These are phyloP conservation scores for Nissolia schottii DNA, from an alignment of 306 rosid genomes.

Conservation along the genomic window DNA sequence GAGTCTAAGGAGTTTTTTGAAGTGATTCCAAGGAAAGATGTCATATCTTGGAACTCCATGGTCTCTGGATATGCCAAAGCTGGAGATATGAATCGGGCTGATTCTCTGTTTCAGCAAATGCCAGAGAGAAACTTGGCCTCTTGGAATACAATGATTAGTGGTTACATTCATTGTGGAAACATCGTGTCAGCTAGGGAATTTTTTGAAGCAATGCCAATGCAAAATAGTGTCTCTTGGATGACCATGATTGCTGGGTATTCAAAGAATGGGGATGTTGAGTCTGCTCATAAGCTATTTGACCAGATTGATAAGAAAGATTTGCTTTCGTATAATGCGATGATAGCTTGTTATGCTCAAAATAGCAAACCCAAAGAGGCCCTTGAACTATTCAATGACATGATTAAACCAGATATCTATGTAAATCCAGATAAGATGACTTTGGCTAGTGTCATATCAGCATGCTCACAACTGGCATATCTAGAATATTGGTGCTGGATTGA, in stretches of 20 bases:
- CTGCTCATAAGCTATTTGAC: constrained; percentile 52
- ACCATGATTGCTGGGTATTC: constrained; percentile 70
- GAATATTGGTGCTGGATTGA: constrained; percentile 47
- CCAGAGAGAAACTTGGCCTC: constrained; percentile 58
- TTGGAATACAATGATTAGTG: constrained; percentile 71
- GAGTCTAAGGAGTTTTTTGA: constrained; percentile 47
- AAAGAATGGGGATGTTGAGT: constrained; percentile 50
- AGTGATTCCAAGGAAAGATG: constrained; percentile 57
- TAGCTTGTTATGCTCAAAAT: constrained; percentile 77
- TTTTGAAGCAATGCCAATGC: constrained; percentile 53
- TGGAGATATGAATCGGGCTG: constrained; percentile 53
- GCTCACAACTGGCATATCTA: constrained; percentile 62
- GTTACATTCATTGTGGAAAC: constrained; percentile 45
- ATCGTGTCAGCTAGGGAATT: constrained; percentile 41
- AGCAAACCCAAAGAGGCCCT: constrained; percentile 62
- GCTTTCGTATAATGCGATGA: constrained; percentile 52
- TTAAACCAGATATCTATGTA: constrained; percentile 30
- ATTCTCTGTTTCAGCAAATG: constrained; percentile 49
- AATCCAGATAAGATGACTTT: constrained; percentile 71
- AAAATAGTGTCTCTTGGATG: constrained; percentile 56
- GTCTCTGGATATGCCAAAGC: constrained; percentile 52
- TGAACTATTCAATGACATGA: constrained; percentile 53
- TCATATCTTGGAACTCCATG: constrained; percentile 75
- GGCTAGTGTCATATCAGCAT: constrained; percentile 62
- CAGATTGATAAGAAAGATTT: constrained; percentile 47